These are phyloP conservation scores for Arachis stenosperma DNA, from an alignment of 306 rosid species.

Conservation along the genomic window DNA sequence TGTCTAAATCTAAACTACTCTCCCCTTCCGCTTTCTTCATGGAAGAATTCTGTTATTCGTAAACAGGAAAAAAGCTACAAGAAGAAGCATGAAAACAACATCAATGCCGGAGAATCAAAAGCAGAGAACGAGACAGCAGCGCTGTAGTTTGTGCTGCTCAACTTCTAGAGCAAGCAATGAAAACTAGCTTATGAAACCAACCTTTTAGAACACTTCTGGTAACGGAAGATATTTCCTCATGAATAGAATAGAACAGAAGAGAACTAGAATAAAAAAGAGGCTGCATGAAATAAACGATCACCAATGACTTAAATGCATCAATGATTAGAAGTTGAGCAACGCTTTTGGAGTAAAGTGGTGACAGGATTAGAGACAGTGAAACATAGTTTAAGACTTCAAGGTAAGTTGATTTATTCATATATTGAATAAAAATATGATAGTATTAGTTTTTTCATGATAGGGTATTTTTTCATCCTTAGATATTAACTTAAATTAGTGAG, in stretches of 20 bases:
- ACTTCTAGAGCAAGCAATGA: not conserved
- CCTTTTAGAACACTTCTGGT: not conserved
- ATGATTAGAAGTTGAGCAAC: not conserved
- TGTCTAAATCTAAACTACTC: not conserved
- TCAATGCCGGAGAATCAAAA: not conserved
- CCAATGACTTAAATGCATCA: not conserved
- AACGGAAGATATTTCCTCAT: not conserved
- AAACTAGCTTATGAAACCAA: not conserved
- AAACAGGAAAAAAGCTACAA: not conserved
- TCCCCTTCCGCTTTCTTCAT: constrained; percentile 7
- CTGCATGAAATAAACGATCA: not conserved
- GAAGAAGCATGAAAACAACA: not conserved
- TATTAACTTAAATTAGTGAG: too few relatives aligned
- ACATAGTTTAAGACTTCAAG: too few relatives aligned
- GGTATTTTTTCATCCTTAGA: too few relatives aligned
- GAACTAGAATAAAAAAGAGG: not conserved
- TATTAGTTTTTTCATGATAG: too few relatives aligned
- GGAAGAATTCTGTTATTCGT: not conserved
- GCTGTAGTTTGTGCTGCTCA: not conserved
- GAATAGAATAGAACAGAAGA: not conserved
- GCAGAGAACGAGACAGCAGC: not conserved
- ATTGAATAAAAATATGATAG: too few relatives aligned
- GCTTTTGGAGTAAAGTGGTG: not conserved
- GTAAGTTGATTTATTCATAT: not conserved
- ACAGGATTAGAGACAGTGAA: too few relatives aligned